Evolutionary conservation across 441 rosid species (phyloP).

Genomic region (Mallotus repandus): DNA sequence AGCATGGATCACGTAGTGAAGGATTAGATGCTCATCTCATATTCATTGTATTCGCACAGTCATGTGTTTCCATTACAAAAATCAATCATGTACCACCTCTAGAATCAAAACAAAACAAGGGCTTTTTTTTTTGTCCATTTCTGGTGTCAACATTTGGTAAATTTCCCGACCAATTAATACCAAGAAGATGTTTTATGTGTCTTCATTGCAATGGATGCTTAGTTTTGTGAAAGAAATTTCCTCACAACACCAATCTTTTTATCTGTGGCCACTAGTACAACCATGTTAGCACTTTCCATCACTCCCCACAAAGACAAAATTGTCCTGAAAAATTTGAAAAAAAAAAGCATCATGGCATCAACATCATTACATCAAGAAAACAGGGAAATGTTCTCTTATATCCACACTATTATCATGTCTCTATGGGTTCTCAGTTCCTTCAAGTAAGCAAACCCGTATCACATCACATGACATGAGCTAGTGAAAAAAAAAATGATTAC

Average conservation of each 20-base stretch:
- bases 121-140: background rate
- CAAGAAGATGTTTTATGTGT: background rate
- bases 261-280: too few relatives aligned
- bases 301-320: background rate
- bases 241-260: background rate
- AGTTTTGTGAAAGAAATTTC: conserved; percentile 1
- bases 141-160: conserved; percentile 1
- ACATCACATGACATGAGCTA: conserved; percentile 20
- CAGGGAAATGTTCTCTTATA: conserved; percentile 12
- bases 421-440: conserved; percentile 3
- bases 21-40: too few relatives aligned
- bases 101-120: too few relatives aligned
- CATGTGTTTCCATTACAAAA: background rate
- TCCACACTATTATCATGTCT: conserved; percentile 13
- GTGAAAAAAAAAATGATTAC: background rate
- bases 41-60: too few relatives aligned
- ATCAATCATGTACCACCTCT: background rate
- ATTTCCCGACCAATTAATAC: background rate
- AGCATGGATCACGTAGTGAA: too few relatives aligned
- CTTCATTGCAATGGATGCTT: background rate
- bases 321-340: background rate
- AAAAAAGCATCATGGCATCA: background rate
- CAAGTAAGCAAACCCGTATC: conserved; percentile 22
- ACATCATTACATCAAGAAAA: conserved; percentile 14
- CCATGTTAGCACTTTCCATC: too few relatives aligned